Conservation (phyloP, 768 basidiomycete species). For the Jaapia argillacea region DNA sequence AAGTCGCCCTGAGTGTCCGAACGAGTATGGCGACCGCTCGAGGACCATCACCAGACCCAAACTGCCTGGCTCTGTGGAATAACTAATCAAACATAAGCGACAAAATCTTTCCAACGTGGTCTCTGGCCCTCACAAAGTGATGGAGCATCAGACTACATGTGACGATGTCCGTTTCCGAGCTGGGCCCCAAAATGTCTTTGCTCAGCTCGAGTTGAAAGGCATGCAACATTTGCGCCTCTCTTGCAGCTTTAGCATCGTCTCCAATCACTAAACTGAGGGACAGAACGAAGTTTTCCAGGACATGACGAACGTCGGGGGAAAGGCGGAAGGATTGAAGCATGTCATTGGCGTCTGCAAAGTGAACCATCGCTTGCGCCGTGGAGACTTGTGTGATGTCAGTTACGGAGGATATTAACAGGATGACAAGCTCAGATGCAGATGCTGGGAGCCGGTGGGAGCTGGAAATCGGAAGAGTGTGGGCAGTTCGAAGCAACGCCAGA, state of each 20-base stretch:
- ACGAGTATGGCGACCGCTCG: conserved; percentile 46
- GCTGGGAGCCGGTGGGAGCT: conserved; percentile 47
- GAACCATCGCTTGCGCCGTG: conserved; percentile 44
- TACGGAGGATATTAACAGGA: conserved; percentile 50
- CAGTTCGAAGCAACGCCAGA: conserved; percentile 45
- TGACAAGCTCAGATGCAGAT: conserved; percentile 55
- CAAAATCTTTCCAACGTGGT: neutral
- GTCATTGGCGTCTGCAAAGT: conserved; percentile 38
- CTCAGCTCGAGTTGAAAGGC: conserved; percentile 45
- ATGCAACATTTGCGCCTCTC: conserved; percentile 66
- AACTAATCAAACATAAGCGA: conserved; percentile 29
- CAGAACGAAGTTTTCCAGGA: conserved; percentile 48
- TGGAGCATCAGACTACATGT: conserved; percentile 54
- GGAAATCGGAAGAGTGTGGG: conserved; percentile 38
- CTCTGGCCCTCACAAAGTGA: conserved; percentile 33
- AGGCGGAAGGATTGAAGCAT: conserved; percentile 45
- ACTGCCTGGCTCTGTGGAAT: conserved; percentile 43
- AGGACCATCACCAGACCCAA: conserved; percentile 49
- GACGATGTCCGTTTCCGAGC: conserved; percentile 54
- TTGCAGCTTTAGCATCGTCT: conserved; percentile 60
- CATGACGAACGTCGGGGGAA: conserved; percentile 39
- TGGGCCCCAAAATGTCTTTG: conserved; percentile 48
- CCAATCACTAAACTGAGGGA: conserved; percentile 52
- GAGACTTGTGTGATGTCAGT: conserved; percentile 54
- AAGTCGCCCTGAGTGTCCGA: conserved; percentile 48